Evolutionary conservation across 106 monocot species (phyloP).

Genomic region (Dendrobium huoshanense): DNA sequence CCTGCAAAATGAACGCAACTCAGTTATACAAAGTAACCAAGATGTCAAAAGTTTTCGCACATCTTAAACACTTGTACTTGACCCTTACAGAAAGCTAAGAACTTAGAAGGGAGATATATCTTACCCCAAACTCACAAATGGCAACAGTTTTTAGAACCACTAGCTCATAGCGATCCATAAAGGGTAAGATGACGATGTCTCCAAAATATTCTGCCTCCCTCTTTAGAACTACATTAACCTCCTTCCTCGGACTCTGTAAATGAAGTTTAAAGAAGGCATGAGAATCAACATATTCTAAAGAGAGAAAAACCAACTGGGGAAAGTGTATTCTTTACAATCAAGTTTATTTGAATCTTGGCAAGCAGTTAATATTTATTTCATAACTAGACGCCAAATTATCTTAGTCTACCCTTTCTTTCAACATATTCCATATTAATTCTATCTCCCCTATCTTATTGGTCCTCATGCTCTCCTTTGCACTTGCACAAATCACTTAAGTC

Average conservation of each 20-base stretch:
- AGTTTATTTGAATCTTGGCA: not conserved
- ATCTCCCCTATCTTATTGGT: too few relatives aligned
- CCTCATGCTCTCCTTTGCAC: too few relatives aligned
- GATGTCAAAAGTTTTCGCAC: not conserved
- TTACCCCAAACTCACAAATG: slow-evolving; percentile 70
- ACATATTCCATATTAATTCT: too few relatives aligned
- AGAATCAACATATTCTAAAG: not conserved
- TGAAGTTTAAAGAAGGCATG: slow-evolving; percentile 7
- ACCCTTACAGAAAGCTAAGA: not conserved
- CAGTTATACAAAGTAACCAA: not conserved
- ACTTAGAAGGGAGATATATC: too few relatives aligned
- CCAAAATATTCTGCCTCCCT: slow-evolving; percentile 91
- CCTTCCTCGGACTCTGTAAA: slow-evolving; percentile 71
- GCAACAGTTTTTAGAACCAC: slow-evolving; percentile 95
- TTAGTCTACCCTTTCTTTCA: too few relatives aligned
- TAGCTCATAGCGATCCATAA: slow-evolving; percentile 94
- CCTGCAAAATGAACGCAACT: not conserved
- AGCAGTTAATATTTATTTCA: too few relatives aligned
- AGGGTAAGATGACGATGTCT: slow-evolving; percentile 87
- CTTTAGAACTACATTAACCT: slow-evolving; percentile 76
- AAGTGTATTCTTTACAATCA: not conserved
- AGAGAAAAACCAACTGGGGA: not conserved
- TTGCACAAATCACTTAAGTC: too few relatives aligned
- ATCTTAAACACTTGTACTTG: not conserved
- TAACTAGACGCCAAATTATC: too few relatives aligned